Percentiles rank a stretch among this genome's conserved stretches.
Conservation (phyloP, 2,329 filamentous ascomycete species). For the Trichoderma asperellum region DNA sequence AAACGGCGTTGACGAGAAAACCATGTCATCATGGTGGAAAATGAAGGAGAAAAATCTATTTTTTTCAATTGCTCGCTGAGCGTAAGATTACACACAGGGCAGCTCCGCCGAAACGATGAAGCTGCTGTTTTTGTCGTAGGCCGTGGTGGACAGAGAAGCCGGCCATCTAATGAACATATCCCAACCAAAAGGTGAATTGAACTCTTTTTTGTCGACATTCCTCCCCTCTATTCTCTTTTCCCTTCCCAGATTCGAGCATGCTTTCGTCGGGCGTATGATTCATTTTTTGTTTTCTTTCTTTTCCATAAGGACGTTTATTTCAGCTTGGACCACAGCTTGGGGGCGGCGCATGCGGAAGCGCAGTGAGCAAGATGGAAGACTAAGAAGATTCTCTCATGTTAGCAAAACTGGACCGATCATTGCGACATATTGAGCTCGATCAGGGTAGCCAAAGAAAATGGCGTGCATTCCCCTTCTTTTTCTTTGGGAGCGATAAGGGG, state of each 20-base stretch:
- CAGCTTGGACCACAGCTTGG: constrained; percentile 91
- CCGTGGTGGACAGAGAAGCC: background rate
- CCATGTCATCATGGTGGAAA: background rate
- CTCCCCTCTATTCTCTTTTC: background rate
- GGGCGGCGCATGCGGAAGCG: constrained; percentile 87
- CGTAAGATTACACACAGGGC: constrained; percentile 28
- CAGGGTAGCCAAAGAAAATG: background rate
- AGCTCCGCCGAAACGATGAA: background rate
- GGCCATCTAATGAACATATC: constrained; percentile 2
- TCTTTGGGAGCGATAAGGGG: background rate
- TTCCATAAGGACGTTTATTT: constrained; percentile 64
- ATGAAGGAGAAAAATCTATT: constrained; percentile 20
- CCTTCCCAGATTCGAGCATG: constrained; percentile 10
- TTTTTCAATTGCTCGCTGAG: constrained; percentile 24
- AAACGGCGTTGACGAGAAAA: background rate
- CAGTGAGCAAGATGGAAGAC: constrained; percentile 99
- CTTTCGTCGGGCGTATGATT: constrained; percentile 14
- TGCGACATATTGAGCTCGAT: background rate
- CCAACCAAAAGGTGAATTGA: constrained; percentile 1
- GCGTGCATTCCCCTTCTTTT: background rate
- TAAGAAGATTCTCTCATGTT: constrained; percentile 44
- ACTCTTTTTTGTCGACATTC: background rate
- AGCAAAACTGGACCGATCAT: background rate
- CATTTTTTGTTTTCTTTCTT: background rate
- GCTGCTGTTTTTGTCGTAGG: constrained; percentile 24